Conservation (phyloP, 257 asterid species). For the Misopates orontium region DNA sequence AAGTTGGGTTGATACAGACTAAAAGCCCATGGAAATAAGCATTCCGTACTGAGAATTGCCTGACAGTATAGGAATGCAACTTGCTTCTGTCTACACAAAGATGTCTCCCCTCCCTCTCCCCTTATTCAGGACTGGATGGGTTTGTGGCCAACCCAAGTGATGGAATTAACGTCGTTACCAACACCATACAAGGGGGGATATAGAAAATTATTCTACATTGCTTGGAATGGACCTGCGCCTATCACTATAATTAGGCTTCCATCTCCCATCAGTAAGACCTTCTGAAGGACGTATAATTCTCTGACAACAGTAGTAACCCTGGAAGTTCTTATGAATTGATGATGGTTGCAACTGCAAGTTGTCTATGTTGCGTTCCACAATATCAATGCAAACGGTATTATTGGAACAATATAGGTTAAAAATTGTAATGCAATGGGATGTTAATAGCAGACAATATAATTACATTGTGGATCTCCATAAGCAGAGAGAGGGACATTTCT, state of each 20-base stretch:
- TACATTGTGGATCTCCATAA: conserved; percentile 4
- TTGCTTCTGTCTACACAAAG: no score
- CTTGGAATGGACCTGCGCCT: no score
- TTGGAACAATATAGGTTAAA: conserved; percentile 2
- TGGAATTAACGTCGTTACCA: no score
- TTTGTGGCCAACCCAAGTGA: no score
- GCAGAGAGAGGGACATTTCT: neutral
- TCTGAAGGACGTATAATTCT: neutral
- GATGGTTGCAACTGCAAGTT: conserved; percentile 5
- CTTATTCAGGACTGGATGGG: no score
- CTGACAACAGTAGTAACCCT: conserved; percentile 11
- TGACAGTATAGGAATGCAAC: no score
- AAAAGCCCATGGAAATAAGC: conserved; percentile 10
- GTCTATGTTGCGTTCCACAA: conserved; percentile 8
- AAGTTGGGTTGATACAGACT: conserved; percentile 2
- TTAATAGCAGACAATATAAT: neutral
- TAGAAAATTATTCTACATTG: no score
- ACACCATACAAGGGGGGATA: no score
- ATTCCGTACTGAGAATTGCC: neutral
- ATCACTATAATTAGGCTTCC: no score
- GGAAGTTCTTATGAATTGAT: conserved; percentile 12
- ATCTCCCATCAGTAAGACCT: no score
- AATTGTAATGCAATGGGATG: neutral
- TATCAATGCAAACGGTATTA: neutral
- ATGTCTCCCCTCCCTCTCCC: no score